Evolutionary conservation across 2,329 filamentous ascomycete species (phyloP).

Genomic region (Exophiala sp.): DNA sequence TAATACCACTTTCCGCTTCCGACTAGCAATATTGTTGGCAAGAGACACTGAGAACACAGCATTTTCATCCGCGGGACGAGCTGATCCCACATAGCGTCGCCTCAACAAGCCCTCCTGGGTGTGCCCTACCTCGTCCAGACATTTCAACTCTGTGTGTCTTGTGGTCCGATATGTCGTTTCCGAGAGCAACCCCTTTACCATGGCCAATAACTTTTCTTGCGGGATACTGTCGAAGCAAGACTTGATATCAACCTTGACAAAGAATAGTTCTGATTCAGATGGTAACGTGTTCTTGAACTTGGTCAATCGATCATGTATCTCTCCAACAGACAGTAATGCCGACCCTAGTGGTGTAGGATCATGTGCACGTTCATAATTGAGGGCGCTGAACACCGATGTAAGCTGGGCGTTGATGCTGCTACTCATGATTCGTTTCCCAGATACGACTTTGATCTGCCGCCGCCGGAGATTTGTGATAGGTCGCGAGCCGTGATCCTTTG

Average conservation of each 20-base stretch:
- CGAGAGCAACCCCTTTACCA: conserved; percentile 60
- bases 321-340: conserved; percentile 74
- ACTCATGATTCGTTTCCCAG: conserved; percentile 55
- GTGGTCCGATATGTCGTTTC: conserved; percentile 65
- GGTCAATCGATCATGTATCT: conserved; percentile 72
- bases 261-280: conserved; percentile 58
- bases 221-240: conserved; percentile 95
- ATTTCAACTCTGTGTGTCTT: conserved; percentile 64
- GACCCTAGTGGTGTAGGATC: conserved; percentile 67
- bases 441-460: conserved; percentile 52
- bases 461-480: conserved; percentile 84
- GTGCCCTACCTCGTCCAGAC: neutral
- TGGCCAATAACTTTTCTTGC: conserved; percentile 65
- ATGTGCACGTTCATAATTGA: conserved; percentile 69
- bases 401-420: conserved; percentile 68
- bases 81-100: conserved; percentile 25
- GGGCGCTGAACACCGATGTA: conserved; percentile 68
- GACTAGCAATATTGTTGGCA: conserved; percentile 33
- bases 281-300: conserved; percentile 59
- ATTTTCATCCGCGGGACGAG: conserved; percentile 17
- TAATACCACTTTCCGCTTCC: conserved; percentile 65
- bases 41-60: conserved; percentile 11
- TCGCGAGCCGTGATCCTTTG: conserved; percentile 71
- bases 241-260: conserved; percentile 88
- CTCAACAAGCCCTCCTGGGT: neutral